Evolutionary conservation across 805 yeast species (phyloP), one percentile per base, ranked within the genome.

Genomic region (Candida andamanensis): DNA sequence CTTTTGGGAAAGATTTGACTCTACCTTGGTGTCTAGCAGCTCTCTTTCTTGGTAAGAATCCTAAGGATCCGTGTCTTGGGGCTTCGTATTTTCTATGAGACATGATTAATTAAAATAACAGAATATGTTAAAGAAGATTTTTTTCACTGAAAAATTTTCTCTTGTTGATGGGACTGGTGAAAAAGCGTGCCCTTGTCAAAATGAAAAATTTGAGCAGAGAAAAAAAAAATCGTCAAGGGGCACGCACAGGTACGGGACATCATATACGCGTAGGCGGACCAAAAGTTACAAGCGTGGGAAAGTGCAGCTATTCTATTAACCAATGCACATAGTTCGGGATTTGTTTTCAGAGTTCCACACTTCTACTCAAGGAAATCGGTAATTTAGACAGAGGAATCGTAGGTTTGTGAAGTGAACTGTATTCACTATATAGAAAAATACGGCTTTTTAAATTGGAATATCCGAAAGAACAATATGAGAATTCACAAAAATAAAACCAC

Each of bases 1-100:
- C 46, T 31, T 42, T 87, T 69, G 99, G 98, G 95, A 90, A 92
- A 46, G 99, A 77, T 86, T 87, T 90, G 67, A 89, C 92, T 78
- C 85, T 89, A 75, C 96, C 98, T 80, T 95, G 85, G 77, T 86
- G 92, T 67, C 83, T 77, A 72, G 94, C 80, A 67, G 97, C 87
- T 80, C 98, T 87, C 96, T 92, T 92, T 81, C 96, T 87, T 83
- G 99, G 98, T 61, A 83, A 78, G 95, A 87, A 92, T 67, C 97
- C 98, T 70, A 92, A 78, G 72, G 95, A 90, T 74, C 99, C 99
- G 89, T 92, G 97, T 80, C 99, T 87, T 80, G 99, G 99, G 60
- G 92, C 95, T 85, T 92, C 97, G 92, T 67, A 92, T 83, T 92
- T 92, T 84, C 99, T 86, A 92, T 92, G 99, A 71, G 98, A 92